phyloP scores from a whole-genome alignment of 78 protist species.

The Dictyostelium discoideum region DNA sequence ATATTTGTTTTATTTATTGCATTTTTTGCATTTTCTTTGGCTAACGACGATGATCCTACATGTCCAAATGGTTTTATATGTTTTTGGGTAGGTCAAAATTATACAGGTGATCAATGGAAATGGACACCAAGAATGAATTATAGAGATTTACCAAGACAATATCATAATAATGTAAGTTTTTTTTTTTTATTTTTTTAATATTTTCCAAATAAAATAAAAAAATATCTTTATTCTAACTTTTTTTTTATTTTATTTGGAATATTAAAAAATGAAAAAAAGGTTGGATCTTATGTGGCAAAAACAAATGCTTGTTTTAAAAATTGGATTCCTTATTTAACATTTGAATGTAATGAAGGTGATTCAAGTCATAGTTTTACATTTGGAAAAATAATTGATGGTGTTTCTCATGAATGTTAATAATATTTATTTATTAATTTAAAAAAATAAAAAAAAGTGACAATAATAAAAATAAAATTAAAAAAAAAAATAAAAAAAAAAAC shows the following conservation, averaged over 20 bases:
- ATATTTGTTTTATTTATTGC: neutral
- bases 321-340: neutral
- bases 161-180: neutral
- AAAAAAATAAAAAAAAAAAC: neutral
- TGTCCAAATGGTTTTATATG: neutral
- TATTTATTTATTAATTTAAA: neutral
- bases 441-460: neutral
- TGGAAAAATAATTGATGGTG: slow-evolving; percentile 18
- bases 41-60: neutral
- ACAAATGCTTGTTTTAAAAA: neutral
- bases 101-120: neutral
- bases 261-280: neutral
- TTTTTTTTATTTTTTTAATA: neutral
- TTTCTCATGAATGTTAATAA: neutral
- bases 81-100: neutral
- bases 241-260: neutral
- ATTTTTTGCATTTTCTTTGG: neutral
- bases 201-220: neutral
- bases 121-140: neutral
- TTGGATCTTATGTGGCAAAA: neutral
- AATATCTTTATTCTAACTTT: neutral
- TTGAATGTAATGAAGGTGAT: neutral
- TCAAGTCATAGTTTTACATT: neutral
- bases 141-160: slow-evolving; percentile 16
- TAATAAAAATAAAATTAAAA: neutral